Evolutionary conservation across 129 eudicot genomes (phyloP), one percentile per base, ranked within the genome.

Genomic region (Sambucus nigra): DNA sequence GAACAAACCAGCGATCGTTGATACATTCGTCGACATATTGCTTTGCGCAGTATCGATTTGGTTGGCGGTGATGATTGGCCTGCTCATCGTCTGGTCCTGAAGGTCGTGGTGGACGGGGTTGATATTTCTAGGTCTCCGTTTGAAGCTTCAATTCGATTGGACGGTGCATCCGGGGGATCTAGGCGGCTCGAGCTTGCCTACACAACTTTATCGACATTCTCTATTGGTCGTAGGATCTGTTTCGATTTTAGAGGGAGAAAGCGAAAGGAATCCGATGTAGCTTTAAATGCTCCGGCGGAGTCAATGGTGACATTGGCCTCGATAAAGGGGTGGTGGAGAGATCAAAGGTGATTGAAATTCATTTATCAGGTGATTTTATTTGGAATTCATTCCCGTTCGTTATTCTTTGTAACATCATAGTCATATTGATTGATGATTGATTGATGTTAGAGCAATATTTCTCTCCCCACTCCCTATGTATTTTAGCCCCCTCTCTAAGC

Each of bases 51-150:
- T 88, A 0, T 94, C 96, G 73, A 83, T 88, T 51, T 88, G 96
- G 96, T 44, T 77, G 4, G 96, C 94, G 60, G 81, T 88, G 47
- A 75, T 88, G 84, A 69, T 88, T 59, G 96, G 96, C 0, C 70
- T 88, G 16, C 19, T 83, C 50, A 88, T 88, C 67, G 96, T 94
- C 0, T 88, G 96, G 96, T 80, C 96, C 5, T 88, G 96, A 94
- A 67, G 84, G 17, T 87, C 94, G 2, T 60, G 91, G n/a, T 83
- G 94, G 94, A 74, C 89, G 17, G 86, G 98, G 0, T 47, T 91
- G n/a, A 67, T 85, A 1, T 91, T 55, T 25, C 28, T 91, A 15
- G 94, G 95, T 3, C 71, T 85, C 64, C 77, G 94, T 46, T 83
- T 86, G 0, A 91, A 79, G 73, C 49, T 85, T 21, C 86, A 94